phyloP scores from a whole-genome alignment of 2,329 filamentous ascomycete genomes.

The Ascochyta pisi region DNA sequence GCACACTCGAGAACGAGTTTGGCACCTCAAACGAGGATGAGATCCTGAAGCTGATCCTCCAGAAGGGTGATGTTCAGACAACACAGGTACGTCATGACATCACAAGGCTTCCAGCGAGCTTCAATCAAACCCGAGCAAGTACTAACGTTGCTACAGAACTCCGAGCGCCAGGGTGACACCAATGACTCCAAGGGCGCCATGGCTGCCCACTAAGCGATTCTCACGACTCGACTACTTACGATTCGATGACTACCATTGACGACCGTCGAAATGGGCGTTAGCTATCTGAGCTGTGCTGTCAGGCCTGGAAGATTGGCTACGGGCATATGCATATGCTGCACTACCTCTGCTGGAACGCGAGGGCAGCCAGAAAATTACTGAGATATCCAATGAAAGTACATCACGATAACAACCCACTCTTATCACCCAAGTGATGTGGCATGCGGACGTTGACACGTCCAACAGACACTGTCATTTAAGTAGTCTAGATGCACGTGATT shows the following conservation, averaged over 20 bases:
- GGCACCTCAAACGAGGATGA: constrained; percentile 81
- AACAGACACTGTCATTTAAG: background rate
- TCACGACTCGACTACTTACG: constrained; percentile 19
- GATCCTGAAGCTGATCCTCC: constrained; percentile 79
- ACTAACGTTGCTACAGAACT: constrained; percentile 39
- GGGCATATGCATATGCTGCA: constrained; percentile 20
- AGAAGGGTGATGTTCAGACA: constrained; percentile 64
- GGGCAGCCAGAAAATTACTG: constrained; percentile 19
- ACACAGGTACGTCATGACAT: constrained; percentile 13
- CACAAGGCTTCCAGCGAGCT: background rate
- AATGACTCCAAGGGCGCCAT: constrained; percentile 51
- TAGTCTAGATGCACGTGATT: background rate
- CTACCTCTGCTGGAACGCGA: constrained; percentile 29
- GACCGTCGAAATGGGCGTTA: constrained; percentile 11
- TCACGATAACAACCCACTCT: background rate
- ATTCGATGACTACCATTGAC: constrained; percentile 30
- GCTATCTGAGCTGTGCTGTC: constrained; percentile 11
- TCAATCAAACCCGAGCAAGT: background rate
- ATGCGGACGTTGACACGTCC: background rate
- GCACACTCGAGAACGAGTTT: constrained; percentile 82
- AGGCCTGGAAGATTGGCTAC: constrained; percentile 22
- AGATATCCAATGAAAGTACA: constrained; percentile 25
- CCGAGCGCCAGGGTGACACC: constrained; percentile 52
- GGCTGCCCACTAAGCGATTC: constrained; percentile 37
- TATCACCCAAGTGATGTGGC: background rate